Percentiles rank a stretch among this genome's conserved stretches.
Evolutionary conservation across 164 flowering plant genomes (phyloP).

Genomic region (Malania oleifera): DNA sequence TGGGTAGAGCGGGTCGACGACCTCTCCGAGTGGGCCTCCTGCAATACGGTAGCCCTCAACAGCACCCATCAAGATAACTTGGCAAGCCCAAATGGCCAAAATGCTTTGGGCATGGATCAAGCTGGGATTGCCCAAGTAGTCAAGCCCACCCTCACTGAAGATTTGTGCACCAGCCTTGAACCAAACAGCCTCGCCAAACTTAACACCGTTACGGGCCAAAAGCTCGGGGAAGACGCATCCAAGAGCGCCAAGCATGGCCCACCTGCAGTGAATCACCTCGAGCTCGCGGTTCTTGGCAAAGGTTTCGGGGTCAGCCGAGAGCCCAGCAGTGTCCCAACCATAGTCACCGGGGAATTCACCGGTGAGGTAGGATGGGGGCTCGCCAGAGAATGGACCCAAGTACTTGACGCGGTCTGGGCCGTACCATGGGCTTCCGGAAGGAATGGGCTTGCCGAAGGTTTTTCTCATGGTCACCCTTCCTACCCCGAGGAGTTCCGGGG

Average conservation of each 20-base stretch:
- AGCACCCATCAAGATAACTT: conserved; percentile 7
- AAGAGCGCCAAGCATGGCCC: too few species aligned
- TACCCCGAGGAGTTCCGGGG: background rate
- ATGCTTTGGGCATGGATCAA: conserved; percentile 7
- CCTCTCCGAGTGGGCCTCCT: conserved; percentile 5
- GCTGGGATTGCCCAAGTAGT: too few species aligned
- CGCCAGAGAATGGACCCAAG: too few species aligned
- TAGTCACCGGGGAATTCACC: conserved; percentile 8
- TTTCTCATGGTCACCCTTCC: too few species aligned
- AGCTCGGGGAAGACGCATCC: too few species aligned
- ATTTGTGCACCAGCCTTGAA: conserved; percentile 9
- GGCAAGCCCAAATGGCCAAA: conserved; percentile 3
- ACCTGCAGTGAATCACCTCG: too few species aligned
- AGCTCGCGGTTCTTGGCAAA: background rate
- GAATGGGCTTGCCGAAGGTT: too few species aligned
- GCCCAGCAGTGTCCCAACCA: conserved; percentile 10
- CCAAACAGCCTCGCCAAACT: conserved; percentile 4
- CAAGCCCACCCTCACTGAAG: conserved; percentile 8
- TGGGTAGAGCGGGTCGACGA: conserved; percentile 3
- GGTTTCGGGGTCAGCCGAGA: conserved; percentile 8
- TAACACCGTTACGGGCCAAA: background rate
- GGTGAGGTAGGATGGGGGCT: conserved; percentile 5
- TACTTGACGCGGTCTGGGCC: too few species aligned
- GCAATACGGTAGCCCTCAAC: conserved; percentile 6
- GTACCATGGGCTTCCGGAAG: too few species aligned